These are phyloP conservation scores for Pseudogymnoascus sp. DNA, from an alignment of 2,329 filamentous ascomycete genomes.

Conservation along the genomic window DNA sequence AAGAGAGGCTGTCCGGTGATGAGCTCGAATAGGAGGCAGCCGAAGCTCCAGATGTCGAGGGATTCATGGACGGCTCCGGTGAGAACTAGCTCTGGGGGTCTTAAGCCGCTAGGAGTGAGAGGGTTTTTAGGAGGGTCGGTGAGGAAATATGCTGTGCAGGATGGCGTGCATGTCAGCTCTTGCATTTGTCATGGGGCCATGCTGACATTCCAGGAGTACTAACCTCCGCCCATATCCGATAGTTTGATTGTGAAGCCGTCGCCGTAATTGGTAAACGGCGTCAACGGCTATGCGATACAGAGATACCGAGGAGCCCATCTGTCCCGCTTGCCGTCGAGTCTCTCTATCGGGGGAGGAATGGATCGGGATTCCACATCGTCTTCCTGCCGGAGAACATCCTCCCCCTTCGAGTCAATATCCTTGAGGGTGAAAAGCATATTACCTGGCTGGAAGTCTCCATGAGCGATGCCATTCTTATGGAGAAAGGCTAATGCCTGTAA, in stretches of 20 bases:
- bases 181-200: background rate
- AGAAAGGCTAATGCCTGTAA: conserved; percentile 19
- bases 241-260: background rate
- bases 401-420: conserved; percentile 19
- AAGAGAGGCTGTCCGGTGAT: background rate
- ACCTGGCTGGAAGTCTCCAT: conserved; percentile 33
- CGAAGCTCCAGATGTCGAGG: background rate
- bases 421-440: conserved; percentile 31
- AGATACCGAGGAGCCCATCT: background rate
- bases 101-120: background rate
- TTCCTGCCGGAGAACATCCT: background rate
- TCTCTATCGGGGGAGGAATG: background rate
- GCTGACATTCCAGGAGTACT: background rate
- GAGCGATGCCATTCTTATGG: conserved; percentile 31
- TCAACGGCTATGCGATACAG: background rate
- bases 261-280: background rate
- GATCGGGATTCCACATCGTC: background rate
- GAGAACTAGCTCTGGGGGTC: background rate
- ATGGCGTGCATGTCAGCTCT: background rate
- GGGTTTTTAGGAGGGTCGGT: background rate
- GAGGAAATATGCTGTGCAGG: background rate
- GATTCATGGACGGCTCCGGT: background rate
- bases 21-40: background rate
- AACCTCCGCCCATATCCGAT: background rate
- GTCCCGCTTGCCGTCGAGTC: background rate